phyloP scores from a whole-genome alignment of 2,329 filamentous ascomycete genomes.

The Colletotrichum tamarilloi region DNA sequence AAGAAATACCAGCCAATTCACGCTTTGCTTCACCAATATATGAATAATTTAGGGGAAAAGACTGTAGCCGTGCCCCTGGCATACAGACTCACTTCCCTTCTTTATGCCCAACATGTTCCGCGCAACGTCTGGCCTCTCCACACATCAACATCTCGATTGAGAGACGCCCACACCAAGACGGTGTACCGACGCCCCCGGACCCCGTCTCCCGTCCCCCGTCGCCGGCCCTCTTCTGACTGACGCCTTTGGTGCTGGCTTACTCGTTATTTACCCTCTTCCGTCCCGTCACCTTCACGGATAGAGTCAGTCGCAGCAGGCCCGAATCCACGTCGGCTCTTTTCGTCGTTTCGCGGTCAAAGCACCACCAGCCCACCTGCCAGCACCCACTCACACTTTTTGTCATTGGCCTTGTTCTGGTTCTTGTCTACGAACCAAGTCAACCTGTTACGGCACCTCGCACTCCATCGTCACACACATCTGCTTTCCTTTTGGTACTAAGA shows the following conservation, averaged over 20 bases:
- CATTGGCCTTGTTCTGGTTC: not conserved
- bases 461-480: not conserved
- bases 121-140: not conserved
- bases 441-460: not conserved
- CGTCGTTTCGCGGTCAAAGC: slow-evolving; percentile 29
- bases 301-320: not conserved
- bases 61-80: not conserved
- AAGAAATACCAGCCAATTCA: not conserved
- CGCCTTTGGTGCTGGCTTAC: not conserved
- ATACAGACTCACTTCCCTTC: not conserved
- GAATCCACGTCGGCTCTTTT: not conserved
- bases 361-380: slow-evolving; percentile 12
- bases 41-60: not conserved
- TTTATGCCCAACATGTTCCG: not conserved
- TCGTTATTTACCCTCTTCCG: not conserved
- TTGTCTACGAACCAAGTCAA: not conserved
- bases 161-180: not conserved
- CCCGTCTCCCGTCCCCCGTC: not conserved
- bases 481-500: not conserved
- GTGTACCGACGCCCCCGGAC: not conserved
- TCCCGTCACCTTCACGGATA: not conserved
- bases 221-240: not conserved
- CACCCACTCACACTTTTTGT: not conserved
- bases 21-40: not conserved
- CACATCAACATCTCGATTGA: not conserved